Conservation (phyloP, 2,329 filamentous ascomycete species). For the Purpureocillium takamizusanense region DNA sequence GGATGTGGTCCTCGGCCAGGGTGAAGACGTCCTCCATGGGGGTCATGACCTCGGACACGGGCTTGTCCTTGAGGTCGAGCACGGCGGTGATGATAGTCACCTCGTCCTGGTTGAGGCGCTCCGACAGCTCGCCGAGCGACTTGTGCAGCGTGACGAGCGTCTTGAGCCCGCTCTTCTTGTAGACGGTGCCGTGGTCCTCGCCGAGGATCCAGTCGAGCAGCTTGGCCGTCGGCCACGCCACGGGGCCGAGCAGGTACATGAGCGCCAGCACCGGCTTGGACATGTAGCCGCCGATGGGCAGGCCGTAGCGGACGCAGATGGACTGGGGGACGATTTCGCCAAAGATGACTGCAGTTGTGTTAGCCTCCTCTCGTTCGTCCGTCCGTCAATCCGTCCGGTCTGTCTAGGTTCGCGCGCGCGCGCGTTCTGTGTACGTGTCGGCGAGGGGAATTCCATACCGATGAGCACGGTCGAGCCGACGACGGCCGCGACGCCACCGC, state of each 20-base stretch:
- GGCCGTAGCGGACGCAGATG: constrained; percentile 88
- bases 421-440: no score
- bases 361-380: no score
- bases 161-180: constrained; percentile 97
- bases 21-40: constrained; percentile 97
- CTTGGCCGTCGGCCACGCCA: constrained; percentile 93
- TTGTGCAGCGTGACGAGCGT: constrained; percentile 93
- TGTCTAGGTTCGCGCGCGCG: no score
- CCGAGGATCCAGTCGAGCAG: constrained; percentile 88
- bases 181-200: constrained; percentile 90
- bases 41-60: constrained; percentile 94
- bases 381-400: no score
- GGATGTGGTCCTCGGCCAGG: constrained; percentile 86
- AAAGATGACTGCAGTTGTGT: constrained; percentile 67
- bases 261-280: constrained; percentile 75
- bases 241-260: constrained; percentile 85
- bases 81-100: constrained; percentile 98
- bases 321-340: constrained; percentile 95
- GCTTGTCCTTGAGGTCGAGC: constrained; percentile 90
- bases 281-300: constrained; percentile 92
- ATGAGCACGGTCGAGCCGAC: constrained; percentile 89
- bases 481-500: constrained; percentile 89
- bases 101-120: constrained; percentile 92
- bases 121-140: constrained; percentile 75
- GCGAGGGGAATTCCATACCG: constrained; percentile 44